Evolutionary conservation across 805 yeast species (phyloP), one percentile per base, ranked within the genome.

Genomic region (Komagataella ulmi): DNA sequence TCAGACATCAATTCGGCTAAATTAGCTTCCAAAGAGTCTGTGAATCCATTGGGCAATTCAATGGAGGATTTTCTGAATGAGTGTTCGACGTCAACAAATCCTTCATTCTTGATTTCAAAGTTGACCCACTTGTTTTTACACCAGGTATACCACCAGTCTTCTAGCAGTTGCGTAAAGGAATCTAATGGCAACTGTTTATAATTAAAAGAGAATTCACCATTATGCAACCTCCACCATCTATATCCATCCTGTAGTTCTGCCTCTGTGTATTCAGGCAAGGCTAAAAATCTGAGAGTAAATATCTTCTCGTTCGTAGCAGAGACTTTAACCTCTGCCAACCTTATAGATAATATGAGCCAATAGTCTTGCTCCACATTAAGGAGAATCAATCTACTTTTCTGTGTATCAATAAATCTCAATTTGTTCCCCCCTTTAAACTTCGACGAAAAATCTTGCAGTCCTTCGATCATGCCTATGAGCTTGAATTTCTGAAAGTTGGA

Each of bases 61-160:
- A 64, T 58, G 2, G 65, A 61, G 0, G 70, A 69, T 46, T 54
- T 55, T 51, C 67, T 56, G 17, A 57, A 54, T 2, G 67, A 66
- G 10, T 61, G 48, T 4, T 64, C 53, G 24, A 65, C 43, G 49
- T 65, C 68, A 47, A 68, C 49, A n/a, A 63, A 50, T 0, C 75
- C 75, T 51, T 66, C 61, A 48, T 63, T 68, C 10, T 53, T 53
- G 14, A 69, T 43, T 8, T 58, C 55, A 47, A 54, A 65, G 3
- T 61, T 58, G 7, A 65, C 19, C 7, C 49, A 63, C 40, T 59
- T 57, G 51, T 63, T 59, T 1, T n/a, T 46, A 3, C 66, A 52
- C 74, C 75, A 72, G 1, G 51, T 51, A 3, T 47, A 52, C 73
- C 74, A 72, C 75, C 75, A 71, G 17, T 54, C 53, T 24, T 53